A percentile compares a stretch with the other conserved stretches of the same genome.
Conservation (phyloP, 164 flowering plant species). For the Paratinospora sagittata region DNA sequence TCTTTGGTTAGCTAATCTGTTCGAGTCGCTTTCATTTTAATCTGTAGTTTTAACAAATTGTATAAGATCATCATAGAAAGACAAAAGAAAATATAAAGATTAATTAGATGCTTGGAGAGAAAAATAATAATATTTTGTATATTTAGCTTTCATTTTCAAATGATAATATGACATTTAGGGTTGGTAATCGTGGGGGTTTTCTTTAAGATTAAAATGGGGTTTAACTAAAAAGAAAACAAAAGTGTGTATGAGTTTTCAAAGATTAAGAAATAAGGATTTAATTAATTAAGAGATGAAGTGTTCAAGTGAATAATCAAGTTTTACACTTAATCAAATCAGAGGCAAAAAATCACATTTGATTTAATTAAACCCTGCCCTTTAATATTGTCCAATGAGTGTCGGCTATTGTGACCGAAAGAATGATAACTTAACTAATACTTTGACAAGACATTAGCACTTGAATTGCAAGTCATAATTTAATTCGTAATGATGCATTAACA, state of each 20-base stretch:
- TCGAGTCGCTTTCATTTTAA: not conserved
- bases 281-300: not conserved
- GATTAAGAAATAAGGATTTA: conserved; percentile 1
- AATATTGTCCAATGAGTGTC: not conserved
- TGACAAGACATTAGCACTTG: not conserved
- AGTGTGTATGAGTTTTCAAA: not conserved
- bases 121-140: no score
- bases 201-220: not conserved
- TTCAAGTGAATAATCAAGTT: conserved; percentile 4
- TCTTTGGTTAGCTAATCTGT: not conserved
- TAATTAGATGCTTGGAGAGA: no score
- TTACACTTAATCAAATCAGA: not conserved
- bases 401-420: not conserved
- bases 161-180: no score
- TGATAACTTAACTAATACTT: conserved; percentile 1
- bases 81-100: not conserved
- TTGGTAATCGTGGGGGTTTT: no score
- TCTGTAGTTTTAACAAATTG: not conserved
- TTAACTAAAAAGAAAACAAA: not conserved
- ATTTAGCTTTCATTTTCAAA: no score
- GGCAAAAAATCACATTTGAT: not conserved
- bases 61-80: not conserved
- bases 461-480: not conserved
- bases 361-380: not conserved
- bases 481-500: not conserved